Conservation (phyloP, 73 alveolate genomes). For the Tetrahymena elliotti region DNA sequence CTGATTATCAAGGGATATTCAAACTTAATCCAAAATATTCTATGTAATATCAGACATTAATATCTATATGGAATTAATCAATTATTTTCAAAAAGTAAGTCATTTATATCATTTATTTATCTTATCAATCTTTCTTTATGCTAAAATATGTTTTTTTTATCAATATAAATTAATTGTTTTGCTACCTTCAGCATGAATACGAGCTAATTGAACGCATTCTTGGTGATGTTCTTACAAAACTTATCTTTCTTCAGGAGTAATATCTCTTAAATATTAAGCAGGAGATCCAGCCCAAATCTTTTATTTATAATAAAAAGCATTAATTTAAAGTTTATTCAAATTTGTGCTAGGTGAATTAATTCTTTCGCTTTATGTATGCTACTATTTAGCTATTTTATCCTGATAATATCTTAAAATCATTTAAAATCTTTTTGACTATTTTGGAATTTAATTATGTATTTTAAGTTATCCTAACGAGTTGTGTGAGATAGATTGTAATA, state of each 20-base stretch:
- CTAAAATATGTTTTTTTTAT: background rate
- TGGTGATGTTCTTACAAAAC: conserved; percentile 44
- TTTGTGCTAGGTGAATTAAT: background rate
- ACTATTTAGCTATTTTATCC: background rate
- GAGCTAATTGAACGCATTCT: conserved; percentile 54
- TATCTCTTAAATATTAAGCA: conserved; percentile 67
- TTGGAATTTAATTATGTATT: background rate
- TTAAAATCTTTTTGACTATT: background rate
- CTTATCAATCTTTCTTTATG: background rate
- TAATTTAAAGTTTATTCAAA: background rate
- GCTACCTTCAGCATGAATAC: conserved; percentile 47
- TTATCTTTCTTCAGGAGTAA: conserved; percentile 66
- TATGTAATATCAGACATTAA: background rate
- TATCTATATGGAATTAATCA: background rate
- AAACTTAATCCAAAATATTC: background rate
- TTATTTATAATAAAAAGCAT: background rate
- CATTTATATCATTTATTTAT: background rate
- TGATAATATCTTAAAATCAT: background rate
- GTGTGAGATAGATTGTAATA: no score
- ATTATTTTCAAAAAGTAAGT: background rate
- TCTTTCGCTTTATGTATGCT: background rate
- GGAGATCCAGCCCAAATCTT: conserved; percentile 77
- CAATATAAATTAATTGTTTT: background rate
- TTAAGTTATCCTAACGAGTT: background rate
- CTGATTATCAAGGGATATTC: background rate